These are phyloP conservation scores for Arctostaphylos glauca DNA, from an alignment of 148 eudicot species.

Conservation along the genomic window DNA sequence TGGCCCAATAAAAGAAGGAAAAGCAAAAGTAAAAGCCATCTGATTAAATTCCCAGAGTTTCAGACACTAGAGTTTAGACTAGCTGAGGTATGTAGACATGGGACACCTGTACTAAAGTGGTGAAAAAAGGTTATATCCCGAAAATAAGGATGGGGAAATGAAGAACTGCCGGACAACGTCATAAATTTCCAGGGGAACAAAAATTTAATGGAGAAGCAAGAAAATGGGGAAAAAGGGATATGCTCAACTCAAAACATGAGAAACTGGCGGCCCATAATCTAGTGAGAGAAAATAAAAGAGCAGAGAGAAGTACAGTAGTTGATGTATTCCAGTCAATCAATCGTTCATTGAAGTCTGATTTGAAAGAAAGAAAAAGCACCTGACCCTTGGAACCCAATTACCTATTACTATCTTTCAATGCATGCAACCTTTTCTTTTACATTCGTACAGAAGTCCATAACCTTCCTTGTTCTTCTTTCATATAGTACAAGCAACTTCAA, in stretches of 20 bases:
- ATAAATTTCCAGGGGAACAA: background rate
- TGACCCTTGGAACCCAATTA: background rate
- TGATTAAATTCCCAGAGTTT: constrained; percentile 22
- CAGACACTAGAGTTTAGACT: constrained; percentile 42
- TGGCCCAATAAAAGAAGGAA: constrained; percentile 19
- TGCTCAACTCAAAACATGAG: background rate
- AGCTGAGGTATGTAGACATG: constrained; percentile 21
- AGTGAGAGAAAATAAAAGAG: constrained; percentile 17
- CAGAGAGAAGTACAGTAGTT: constrained; percentile 36
- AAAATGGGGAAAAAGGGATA: background rate
- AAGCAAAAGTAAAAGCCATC: constrained; percentile 28
- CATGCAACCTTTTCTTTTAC: constrained; percentile 29
- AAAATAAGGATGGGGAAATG: constrained; percentile 5
- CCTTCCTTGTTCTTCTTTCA: no score
- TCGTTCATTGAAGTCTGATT: constrained; percentile 32
- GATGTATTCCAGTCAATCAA: constrained; percentile 29
- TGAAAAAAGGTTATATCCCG: background rate
- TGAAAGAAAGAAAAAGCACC: constrained; percentile 30
- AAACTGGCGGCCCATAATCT: constrained; percentile 48
- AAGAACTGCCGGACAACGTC: constrained; percentile 19
- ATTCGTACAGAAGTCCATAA: background rate
- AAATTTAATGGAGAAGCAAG: background rate
- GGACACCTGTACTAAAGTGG: background rate
- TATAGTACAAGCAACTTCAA: background rate
- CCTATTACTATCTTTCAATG: background rate